A percentile compares a stretch with the other conserved stretches of the same genome.
phyloP scores from a whole-genome alignment of 148 eudicot genomes.

The Rhododendron ovatum region DNA sequence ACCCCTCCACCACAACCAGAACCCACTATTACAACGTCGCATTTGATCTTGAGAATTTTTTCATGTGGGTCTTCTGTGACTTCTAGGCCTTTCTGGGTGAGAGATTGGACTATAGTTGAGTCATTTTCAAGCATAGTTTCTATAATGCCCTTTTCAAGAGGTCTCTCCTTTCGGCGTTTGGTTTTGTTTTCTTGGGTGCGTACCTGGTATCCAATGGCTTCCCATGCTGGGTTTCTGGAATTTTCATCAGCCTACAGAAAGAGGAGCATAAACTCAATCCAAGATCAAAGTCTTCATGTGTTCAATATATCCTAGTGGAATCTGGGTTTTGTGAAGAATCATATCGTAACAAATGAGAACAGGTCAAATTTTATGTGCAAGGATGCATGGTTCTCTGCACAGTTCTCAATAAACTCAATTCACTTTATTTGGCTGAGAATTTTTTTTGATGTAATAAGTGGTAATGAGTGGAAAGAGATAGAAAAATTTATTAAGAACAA shows the following conservation, averaged over 20 bases:
- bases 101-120: constrained; percentile 43
- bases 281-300: not conserved
- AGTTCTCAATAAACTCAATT: too few relatives aligned
- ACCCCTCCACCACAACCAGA: constrained; percentile 95
- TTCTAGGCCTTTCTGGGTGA: constrained; percentile 49
- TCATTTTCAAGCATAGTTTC: constrained; percentile 48
- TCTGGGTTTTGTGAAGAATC: not conserved
- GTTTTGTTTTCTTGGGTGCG: constrained; percentile 26
- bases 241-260: constrained; percentile 59
- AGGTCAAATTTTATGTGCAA: not conserved
- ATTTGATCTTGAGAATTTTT: constrained; percentile 36
- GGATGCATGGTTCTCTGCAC: too few relatives aligned
- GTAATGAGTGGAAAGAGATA: too few relatives aligned
- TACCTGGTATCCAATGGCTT: constrained; percentile 70
- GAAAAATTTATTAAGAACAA: too few relatives aligned
- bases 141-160: constrained; percentile 69
- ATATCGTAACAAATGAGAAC: not conserved
- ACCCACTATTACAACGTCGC: constrained; percentile 80
- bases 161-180: constrained; percentile 39
- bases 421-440: too few relatives aligned
- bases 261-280: not conserved
- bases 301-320: not conserved
- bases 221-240: constrained; percentile 58
- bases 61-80: constrained; percentile 35
- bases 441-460: too few relatives aligned